Evolutionary conservation across 148 eudicot genomes (phyloP).

Genomic region (Beta vulgaris): DNA sequence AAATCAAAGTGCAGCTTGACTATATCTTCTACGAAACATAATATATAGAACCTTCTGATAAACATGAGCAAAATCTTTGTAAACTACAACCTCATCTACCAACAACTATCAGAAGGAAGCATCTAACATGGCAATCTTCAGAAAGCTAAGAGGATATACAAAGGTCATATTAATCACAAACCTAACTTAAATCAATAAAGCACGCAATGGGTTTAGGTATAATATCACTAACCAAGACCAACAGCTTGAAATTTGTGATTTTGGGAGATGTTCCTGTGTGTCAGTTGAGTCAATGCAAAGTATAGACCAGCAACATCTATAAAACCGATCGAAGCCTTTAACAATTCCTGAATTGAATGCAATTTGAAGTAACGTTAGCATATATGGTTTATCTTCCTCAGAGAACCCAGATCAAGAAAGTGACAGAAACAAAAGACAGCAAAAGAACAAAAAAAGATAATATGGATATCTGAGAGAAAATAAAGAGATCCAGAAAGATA

Average conservation of each 20-base stretch:
- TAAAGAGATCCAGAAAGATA: too few relatives aligned
- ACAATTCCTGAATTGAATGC: slow-evolving; percentile 54
- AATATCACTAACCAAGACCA: slow-evolving; percentile 79
- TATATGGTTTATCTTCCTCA: neutral
- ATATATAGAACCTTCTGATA: too few relatives aligned
- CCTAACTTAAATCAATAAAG: neutral
- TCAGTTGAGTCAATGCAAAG: slow-evolving; percentile 91
- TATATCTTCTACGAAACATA: neutral
- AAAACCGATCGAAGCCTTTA: slow-evolving; percentile 89
- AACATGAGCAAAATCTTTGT: neutral
- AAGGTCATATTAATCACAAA: neutral
- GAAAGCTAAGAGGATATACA: neutral
- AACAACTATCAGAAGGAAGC: neutral
- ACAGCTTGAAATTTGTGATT: slow-evolving; percentile 98
- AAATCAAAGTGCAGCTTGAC: neutral
- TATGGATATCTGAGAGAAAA: too few relatives aligned
- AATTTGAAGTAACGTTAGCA: neutral
- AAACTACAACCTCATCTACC: neutral
- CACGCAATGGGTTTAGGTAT: neutral
- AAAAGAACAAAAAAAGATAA: neutral
- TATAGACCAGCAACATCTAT: slow-evolving; percentile 97
- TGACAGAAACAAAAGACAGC: neutral
- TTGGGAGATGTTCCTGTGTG: slow-evolving; percentile 96
- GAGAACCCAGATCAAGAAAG: neutral
- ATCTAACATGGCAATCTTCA: neutral